A percentile compares a stretch with the other conserved stretches of the same genome.
These are phyloP conservation scores for Tylopilus balloui DNA, from an alignment of 768 basidiomycete genomes.

Conservation along the genomic window DNA sequence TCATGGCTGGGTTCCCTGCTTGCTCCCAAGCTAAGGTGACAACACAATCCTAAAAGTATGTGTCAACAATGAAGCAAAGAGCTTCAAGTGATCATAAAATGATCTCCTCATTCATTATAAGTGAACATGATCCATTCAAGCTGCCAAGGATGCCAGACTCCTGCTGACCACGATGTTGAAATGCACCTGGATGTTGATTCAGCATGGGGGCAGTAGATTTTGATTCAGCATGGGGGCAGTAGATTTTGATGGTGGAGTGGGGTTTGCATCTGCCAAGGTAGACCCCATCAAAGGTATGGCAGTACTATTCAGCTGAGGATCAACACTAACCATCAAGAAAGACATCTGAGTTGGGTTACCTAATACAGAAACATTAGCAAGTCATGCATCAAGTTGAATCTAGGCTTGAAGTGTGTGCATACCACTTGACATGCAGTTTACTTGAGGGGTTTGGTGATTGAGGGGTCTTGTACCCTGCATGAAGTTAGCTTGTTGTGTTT, in stretches of 20 bases:
- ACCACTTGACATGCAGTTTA: slow-evolving; percentile 33
- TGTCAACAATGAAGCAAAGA: slow-evolving; percentile 11
- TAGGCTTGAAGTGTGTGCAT: slow-evolving; percentile 20
- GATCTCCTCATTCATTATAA: slow-evolving; percentile 60
- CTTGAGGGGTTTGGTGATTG: slow-evolving; percentile 25
- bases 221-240: too few relatives aligned
- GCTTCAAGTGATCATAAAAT: slow-evolving; percentile 4
- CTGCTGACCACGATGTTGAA: slow-evolving; percentile 39
- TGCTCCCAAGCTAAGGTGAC: slow-evolving; percentile 27
- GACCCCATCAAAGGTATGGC: slow-evolving; percentile 29
- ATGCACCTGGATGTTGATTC: slow-evolving; percentile 29
- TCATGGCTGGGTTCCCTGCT: slow-evolving; percentile 6
- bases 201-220: too few relatives aligned
- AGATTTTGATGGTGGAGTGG: slow-evolving; percentile 31
- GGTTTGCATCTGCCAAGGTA: slow-evolving; percentile 26
- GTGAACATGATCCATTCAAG: slow-evolving; percentile 35
- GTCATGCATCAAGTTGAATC: slow-evolving; percentile 13
- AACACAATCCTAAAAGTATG: slow-evolving; percentile 34
- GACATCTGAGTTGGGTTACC: slow-evolving; percentile 26
- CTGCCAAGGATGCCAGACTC: slow-evolving; percentile 46
- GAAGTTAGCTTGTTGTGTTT: slow-evolving; percentile 31
- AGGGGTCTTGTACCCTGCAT: slow-evolving; percentile 30
- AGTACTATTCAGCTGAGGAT: slow-evolving; percentile 43
- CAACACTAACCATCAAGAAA: slow-evolving; percentile 28
- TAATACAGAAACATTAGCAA: slow-evolving; percentile 24